These are phyloP conservation scores for Diversispora epigaea DNA, from an alignment of 192 early-diverging fungal genomes.

Conservation along the genomic window DNA sequence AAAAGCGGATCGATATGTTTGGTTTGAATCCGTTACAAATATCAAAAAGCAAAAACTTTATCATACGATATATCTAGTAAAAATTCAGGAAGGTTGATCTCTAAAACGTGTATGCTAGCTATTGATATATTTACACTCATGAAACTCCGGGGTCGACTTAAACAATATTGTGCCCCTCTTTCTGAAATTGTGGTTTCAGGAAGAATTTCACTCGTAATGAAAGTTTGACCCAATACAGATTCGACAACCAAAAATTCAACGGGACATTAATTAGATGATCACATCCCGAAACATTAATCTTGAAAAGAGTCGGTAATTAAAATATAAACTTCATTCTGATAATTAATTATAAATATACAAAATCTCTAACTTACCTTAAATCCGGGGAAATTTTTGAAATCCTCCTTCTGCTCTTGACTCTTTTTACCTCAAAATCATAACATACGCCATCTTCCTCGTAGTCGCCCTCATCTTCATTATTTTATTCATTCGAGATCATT, in stretches of 20 bases:
- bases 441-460: background rate
- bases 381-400: constrained; percentile 12
- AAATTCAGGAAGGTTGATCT: no score
- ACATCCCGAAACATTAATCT: background rate
- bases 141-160: background rate
- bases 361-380: no score
- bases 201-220: background rate
- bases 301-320: background rate
- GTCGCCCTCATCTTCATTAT: background rate
- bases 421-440: constrained; percentile 26
- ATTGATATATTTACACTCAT: no score
- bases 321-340: background rate
- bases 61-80: no score
- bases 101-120: no score
- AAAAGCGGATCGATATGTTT: no score
- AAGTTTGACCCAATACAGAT: constrained; percentile 17
- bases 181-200: background rate
- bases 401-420: constrained; percentile 25
- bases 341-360: background rate
- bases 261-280: background rate
- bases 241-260: background rate
- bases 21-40: no score
- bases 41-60: no score
- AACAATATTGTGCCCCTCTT: background rate
- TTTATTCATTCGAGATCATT: background rate